A percentile compares a stretch with the other conserved stretches of the same genome.
These are phyloP conservation scores for Graphilbum sp. DNA, from an alignment of 2,329 filamentous ascomycete genomes.

Conservation along the genomic window DNA sequence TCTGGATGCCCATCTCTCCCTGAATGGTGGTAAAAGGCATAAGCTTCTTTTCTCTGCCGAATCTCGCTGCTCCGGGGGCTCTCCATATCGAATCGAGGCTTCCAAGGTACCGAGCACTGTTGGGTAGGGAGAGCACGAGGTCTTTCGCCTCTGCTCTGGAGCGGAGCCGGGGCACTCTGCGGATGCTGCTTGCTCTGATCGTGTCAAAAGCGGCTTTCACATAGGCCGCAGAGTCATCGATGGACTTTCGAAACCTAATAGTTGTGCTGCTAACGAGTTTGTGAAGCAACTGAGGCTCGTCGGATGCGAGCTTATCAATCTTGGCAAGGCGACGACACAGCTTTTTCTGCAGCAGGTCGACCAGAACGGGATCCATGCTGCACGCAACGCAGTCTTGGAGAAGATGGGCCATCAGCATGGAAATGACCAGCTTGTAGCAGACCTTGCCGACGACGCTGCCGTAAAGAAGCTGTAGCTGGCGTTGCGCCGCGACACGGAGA, in stretches of 20 bases:
- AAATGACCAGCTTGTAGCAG: conserved; percentile 43
- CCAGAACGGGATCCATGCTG: conserved; percentile 13
- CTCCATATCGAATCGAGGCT: too few relatives aligned
- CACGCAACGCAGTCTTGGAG: conserved; percentile 20
- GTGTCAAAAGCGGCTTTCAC: conserved; percentile 21
- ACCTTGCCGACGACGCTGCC: conserved; percentile 25
- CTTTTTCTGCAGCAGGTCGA: conserved; percentile 27
- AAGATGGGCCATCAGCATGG: conserved; percentile 26
- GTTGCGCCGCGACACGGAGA: conserved; percentile 39
- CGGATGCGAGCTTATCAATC: conserved; percentile 21
- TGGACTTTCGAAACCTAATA: background rate
- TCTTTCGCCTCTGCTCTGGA: conserved; percentile 15
- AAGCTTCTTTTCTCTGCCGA: too few relatives aligned
- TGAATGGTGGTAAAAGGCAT: too few relatives aligned
- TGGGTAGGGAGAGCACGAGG: conserved; percentile 20
- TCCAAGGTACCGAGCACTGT: conserved; percentile 19
- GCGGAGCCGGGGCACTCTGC: conserved; percentile 25
- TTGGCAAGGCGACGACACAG: conserved; percentile 41
- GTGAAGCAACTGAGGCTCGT: too few relatives aligned
- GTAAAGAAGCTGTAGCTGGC: conserved; percentile 26
- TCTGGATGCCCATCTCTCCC: too few relatives aligned
- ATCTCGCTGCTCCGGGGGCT: too few relatives aligned
- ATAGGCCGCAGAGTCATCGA: conserved; percentile 11
- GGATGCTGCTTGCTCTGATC: conserved; percentile 21
- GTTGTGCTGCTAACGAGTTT: background rate